A percentile compares a stretch with the other conserved stretches of the same genome.
Conservation (phyloP, 192 early-diverging fungal genomes). For the Dissophora globulifera region DNA sequence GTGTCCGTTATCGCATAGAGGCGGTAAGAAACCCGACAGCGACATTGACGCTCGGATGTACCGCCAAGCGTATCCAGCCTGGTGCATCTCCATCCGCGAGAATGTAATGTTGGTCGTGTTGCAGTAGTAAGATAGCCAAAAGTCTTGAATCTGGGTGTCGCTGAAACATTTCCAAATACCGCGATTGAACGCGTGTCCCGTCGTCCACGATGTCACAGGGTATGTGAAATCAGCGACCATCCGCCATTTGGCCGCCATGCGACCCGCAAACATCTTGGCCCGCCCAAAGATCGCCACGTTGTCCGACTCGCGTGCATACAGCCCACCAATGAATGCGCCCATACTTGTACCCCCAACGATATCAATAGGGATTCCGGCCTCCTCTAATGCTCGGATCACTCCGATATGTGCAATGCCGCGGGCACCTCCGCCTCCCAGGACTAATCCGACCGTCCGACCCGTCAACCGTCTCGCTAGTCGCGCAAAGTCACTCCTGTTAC, state of each 20-base stretch:
- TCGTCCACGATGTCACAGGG: conserved; percentile 90
- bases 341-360: conserved; percentile 98
- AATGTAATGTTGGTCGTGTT: conserved; percentile 97
- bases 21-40: conserved; percentile 93
- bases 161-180: conserved; percentile 95
- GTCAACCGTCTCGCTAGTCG: conserved; percentile 93
- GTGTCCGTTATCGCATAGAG: conserved; percentile 95
- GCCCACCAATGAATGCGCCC: conserved; percentile 93
- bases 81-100: conserved; percentile 93
- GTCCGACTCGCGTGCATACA: conserved; percentile 92
- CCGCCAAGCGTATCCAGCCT: conserved; percentile 94
- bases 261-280: conserved; percentile 82
- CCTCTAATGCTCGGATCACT: conserved; percentile 93
- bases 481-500: conserved; percentile 62
- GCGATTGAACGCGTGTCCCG: conserved; percentile 95
- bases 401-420: conserved; percentile 94
- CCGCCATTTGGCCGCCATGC: conserved; percentile 88
- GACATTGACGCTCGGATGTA: conserved; percentile 99
- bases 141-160: conserved; percentile 95
- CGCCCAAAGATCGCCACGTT: conserved; percentile 88
- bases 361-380: conserved; percentile 97
- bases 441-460: conserved; percentile 91
- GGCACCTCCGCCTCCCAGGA: conserved; percentile 96
- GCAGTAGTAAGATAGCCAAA: conserved; percentile 97
- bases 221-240: conserved; percentile 95